phyloP scores from a whole-genome alignment of 331 rosid species.

The Malus hybrid region DNA sequence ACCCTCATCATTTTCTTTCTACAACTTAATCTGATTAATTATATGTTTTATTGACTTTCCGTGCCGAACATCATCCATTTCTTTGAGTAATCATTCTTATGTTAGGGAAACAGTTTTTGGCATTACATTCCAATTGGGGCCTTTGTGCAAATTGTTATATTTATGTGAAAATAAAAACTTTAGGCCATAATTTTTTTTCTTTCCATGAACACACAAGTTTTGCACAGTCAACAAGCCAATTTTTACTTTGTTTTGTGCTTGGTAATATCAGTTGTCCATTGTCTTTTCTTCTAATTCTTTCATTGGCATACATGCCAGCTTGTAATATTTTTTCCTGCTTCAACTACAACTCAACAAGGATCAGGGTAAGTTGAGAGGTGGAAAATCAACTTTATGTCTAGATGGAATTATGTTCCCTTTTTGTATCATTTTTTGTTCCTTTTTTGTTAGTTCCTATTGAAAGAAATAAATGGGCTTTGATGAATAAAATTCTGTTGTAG shows the following conservation, averaged over 20 bases:
- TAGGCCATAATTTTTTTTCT: not conserved
- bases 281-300: not conserved
- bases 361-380: not conserved
- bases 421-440: not conserved
- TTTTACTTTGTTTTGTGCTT: not conserved
- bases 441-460: not conserved
- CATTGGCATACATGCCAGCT: not conserved
- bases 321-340: not conserved
- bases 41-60: not conserved
- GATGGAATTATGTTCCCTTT: not conserved
- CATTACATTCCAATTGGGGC: not conserved
- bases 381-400: not conserved
- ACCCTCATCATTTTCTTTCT: not conserved
- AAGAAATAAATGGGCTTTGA: not conserved
- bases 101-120: not conserved
- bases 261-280: not conserved
- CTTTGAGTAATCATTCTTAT: not conserved
- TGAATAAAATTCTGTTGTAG: not conserved
- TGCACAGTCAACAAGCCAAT: not conserved
- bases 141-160: not conserved
- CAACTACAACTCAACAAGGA: not conserved
- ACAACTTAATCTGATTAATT: not conserved
- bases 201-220: not conserved
- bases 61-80: not conserved
- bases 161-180: not conserved